phyloP scores from a whole-genome alignment of 176 grass and related monocot genomes.

The Carex littledalei region DNA sequence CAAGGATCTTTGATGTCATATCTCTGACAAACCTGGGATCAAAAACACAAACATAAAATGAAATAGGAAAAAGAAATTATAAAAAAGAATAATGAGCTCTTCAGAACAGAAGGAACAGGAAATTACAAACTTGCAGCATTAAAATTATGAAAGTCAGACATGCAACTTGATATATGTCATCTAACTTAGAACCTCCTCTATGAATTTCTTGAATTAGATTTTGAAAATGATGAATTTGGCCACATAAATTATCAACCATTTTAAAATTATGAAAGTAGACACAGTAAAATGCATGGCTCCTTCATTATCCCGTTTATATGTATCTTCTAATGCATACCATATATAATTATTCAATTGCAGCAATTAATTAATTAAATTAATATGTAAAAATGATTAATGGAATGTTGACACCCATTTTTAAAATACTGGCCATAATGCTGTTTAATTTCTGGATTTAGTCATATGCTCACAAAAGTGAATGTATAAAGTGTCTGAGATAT shows the following conservation, averaged over 20 bases:
- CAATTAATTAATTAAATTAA: no score
- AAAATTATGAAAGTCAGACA: neutral
- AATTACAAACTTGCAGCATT: no score
- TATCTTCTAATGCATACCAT: neutral
- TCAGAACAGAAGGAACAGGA: neutral
- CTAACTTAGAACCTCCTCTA: neutral
- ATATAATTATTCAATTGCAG: no score
- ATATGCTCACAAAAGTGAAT: no score
- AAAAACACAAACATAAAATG: slow-evolving; percentile 1
- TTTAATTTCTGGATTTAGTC: no score
- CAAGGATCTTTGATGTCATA: slow-evolving; percentile 79
- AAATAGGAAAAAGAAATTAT: neutral
- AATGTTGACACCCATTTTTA: no score
- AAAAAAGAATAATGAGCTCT: neutral
- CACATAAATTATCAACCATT: neutral
- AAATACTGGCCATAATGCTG: no score
- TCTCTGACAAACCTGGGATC: slow-evolving; percentile 51
- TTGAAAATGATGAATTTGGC: neutral
- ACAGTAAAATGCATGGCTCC: neutral
- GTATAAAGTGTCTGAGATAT: no score
- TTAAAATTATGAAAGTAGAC: neutral
- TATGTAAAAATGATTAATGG: no score
- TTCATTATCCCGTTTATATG: neutral
- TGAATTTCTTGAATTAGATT: neutral
- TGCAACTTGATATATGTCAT: slow-evolving; percentile 8